A percentile compares a stretch with the other conserved stretches of the same genome.
These are phyloP conservation scores for Rhizopogon vulgaris DNA, from an alignment of 768 basidiomycete species.

Conservation along the genomic window DNA sequence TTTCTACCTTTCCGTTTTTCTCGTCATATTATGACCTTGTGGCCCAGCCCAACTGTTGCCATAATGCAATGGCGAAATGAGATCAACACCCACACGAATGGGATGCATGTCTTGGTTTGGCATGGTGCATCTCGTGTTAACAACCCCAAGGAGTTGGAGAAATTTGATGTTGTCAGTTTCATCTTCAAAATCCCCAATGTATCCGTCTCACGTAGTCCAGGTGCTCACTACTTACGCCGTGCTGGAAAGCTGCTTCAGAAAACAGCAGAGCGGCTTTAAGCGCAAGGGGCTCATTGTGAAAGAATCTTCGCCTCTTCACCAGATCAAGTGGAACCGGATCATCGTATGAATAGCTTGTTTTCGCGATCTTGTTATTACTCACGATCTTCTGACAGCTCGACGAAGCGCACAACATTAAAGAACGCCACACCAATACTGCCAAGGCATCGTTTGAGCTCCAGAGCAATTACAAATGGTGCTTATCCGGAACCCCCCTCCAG, in stretches of 20 bases:
- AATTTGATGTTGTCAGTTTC: constrained; percentile 76
- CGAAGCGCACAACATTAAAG: constrained; percentile 98
- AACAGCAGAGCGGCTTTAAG: constrained; percentile 90
- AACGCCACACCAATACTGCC: constrained; percentile 89
- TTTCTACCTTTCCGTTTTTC: constrained; percentile 7
- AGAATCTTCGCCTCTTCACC: constrained; percentile 82
- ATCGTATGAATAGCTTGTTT: constrained; percentile 41
- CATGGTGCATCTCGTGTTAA: constrained; percentile 75
- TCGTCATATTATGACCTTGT: background rate
- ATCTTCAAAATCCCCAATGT: background rate
- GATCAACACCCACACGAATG: constrained; percentile 78
- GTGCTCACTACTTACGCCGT: constrained; percentile 86
- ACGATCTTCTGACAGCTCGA: constrained; percentile 53
- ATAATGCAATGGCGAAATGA: constrained; percentile 91
- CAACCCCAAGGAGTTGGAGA: constrained; percentile 60
- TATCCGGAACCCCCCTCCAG: constrained; percentile 94
- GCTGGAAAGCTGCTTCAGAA: constrained; percentile 86
- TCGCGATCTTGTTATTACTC: background rate
- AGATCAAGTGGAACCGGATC: constrained; percentile 78
- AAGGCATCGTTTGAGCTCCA: constrained; percentile 92
- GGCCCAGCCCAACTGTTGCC: constrained; percentile 41
- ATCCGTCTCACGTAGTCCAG: constrained; percentile 27
- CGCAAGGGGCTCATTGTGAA: constrained; percentile 78
- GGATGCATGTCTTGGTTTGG: constrained; percentile 87
- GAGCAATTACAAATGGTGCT: constrained; percentile 84